Conservation (phyloP, 202 grass and related monocot genomes). For the Tripidium arundinaceum region DNA sequence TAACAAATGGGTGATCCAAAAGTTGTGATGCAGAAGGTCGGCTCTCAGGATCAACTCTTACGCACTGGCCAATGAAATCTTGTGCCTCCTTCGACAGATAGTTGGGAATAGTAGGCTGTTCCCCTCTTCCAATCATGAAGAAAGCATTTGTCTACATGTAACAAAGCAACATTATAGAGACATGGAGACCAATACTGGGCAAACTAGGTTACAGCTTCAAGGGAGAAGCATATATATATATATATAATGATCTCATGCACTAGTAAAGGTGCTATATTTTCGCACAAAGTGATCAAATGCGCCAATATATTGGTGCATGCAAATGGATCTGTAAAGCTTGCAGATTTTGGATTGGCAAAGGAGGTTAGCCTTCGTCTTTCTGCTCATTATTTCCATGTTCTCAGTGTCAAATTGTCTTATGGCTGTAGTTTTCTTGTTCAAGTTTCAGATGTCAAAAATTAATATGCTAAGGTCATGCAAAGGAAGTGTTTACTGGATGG, state of each 20-base stretch:
- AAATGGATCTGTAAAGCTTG: conserved; percentile 98
- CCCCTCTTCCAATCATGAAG: conserved; percentile 81
- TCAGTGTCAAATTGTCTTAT: conserved; percentile 31
- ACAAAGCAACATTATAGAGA: background rate
- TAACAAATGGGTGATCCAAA: conserved; percentile 89
- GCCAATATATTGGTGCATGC: conserved; percentile 97
- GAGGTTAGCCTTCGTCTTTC: conserved; percentile 55
- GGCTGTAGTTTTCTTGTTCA: conserved; percentile 22
- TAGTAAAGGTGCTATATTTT: background rate
- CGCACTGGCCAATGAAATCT: conserved; percentile 84
- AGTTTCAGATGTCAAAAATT: conserved; percentile 85
- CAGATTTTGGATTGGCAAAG: conserved; percentile 97
- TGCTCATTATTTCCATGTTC: conserved; percentile 7
- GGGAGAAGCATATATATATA: background rate
- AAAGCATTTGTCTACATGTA: conserved; percentile 73
- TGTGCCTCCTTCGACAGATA: conserved; percentile 64
- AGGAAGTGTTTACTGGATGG: conserved; percentile 99
- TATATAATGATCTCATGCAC: background rate
- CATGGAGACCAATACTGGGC: background rate
- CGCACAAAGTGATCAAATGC: conserved; percentile 56
- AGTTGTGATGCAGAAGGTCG: conserved; percentile 70
- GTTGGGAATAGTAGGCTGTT: conserved; percentile 68
- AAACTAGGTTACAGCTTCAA: background rate
- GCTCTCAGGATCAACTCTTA: conserved; percentile 65
- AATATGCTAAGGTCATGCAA: conserved; percentile 90